These are phyloP conservation scores for Karstenula rhodostoma DNA, from an alignment of 2,329 filamentous ascomycete species.

Conservation along the genomic window DNA sequence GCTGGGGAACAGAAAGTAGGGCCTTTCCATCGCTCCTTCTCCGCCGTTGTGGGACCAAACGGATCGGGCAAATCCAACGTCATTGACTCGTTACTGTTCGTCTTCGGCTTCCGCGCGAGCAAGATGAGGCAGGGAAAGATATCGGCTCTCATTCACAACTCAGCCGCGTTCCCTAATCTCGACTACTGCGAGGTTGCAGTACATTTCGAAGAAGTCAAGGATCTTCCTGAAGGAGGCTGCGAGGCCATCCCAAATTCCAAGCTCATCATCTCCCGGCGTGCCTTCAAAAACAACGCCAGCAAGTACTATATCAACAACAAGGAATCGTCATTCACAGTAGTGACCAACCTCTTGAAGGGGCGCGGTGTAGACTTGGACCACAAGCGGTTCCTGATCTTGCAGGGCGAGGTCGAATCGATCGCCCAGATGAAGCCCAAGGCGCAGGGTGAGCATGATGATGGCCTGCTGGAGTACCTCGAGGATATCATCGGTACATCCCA, in stretches of 20 bases:
- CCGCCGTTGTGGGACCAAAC: conserved; percentile 96
- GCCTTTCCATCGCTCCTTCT: conserved; percentile 96
- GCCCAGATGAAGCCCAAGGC: conserved; percentile 99
- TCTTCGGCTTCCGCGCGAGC: conserved; percentile 98
- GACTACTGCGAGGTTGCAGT: conserved; percentile 96
- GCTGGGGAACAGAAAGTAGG: conserved; percentile 94
- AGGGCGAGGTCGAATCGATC: conserved; percentile 98
- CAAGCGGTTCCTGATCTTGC: conserved; percentile 95
- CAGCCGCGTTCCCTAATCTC: conserved; percentile 82
- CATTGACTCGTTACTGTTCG: conserved; percentile 95
- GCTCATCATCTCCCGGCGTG: conserved; percentile 86
- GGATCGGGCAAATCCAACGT: conserved; percentile 99
- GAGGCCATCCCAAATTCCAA: conserved; percentile 84
- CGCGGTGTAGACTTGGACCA: conserved; percentile 95
- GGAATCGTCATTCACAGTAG: conserved; percentile 88
- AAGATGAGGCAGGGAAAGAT: conserved; percentile 99
- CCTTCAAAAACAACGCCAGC: conserved; percentile 98
- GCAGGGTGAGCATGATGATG: conserved; percentile 92
- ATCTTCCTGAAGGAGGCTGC: conserved; percentile 77
- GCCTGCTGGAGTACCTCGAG: conserved; percentile 93
- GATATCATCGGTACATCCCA: conserved; percentile 99
- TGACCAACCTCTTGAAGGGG: conserved; percentile 85
- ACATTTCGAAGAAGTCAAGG: conserved; percentile 94
- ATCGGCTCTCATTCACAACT: conserved; percentile 97
- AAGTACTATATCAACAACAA: conserved; percentile 96